Evolutionary conservation across 2,329 filamentous ascomycete species (phyloP).

Genomic region (Thelonectria olida): DNA sequence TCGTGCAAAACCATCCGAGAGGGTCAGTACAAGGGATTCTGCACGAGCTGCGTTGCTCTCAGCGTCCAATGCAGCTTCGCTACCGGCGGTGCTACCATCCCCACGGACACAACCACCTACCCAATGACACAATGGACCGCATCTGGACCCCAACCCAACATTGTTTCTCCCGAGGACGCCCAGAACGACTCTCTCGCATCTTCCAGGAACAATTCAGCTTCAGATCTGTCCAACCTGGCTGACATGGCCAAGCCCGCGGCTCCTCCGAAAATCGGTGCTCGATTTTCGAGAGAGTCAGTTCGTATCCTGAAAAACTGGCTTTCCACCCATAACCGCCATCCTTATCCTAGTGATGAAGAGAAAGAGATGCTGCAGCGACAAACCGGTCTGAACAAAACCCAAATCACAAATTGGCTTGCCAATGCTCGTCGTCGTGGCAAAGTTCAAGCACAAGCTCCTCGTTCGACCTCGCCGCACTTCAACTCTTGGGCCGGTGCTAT

Average conservation of each 20-base stretch:
- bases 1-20: conserved; percentile 69
- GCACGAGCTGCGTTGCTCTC: conserved; percentile 70
- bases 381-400: conserved; percentile 82
- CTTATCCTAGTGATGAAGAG: conserved; percentile 88
- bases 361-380: conserved; percentile 81
- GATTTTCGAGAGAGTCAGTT: conserved; percentile 83
- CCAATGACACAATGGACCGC: conserved; percentile 57
- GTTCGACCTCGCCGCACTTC: conserved; percentile 75
- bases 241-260: conserved; percentile 41
- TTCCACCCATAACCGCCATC: conserved; percentile 79
- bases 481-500: conserved; percentile 70
- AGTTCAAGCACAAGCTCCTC: conserved; percentile 71
- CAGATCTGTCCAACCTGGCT: conserved; percentile 41
- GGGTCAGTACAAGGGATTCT: conserved; percentile 68
- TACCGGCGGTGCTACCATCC: conserved; percentile 45
- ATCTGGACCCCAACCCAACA: conserved; percentile 54
- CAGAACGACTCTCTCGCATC: conserved; percentile 37
- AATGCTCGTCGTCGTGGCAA: conserved; percentile 88
- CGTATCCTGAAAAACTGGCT: conserved; percentile 88
- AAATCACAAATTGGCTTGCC: conserved; percentile 92
- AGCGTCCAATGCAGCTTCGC: conserved; percentile 68
- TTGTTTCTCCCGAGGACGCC: conserved; percentile 41
- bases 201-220: conserved; percentile 36
- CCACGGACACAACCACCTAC: conserved; percentile 49
- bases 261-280: conserved; percentile 72